These are phyloP conservation scores for Trichosporon sp. DNA, from an alignment of 1,284 basidiomycete genomes.

Conservation along the genomic window DNA sequence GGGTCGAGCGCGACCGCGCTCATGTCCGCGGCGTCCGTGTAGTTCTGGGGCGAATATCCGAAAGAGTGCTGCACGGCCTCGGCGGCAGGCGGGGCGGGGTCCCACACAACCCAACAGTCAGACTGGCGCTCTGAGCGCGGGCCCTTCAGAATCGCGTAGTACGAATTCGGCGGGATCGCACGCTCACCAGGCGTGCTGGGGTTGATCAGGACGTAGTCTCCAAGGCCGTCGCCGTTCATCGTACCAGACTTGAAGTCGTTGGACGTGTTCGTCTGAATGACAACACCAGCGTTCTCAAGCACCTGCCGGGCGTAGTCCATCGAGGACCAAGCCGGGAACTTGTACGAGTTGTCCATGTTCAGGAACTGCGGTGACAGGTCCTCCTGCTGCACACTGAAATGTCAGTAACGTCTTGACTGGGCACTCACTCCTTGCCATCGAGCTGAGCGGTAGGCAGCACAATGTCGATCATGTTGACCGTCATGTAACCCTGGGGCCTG, in stretches of 20 bases:
- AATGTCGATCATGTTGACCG: neutral
- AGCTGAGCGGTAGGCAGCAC: neutral
- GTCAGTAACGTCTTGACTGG: neutral
- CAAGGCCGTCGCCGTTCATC: neutral
- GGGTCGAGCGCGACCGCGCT: neutral
- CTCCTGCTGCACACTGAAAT: neutral
- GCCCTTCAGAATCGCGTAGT: conserved; percentile 2
- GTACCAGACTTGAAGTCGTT: neutral
- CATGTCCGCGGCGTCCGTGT: neutral
- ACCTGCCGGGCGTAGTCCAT: neutral
- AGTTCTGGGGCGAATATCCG: neutral
- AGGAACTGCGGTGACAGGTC: neutral
- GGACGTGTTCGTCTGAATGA: neutral
- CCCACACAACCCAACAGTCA: neutral
- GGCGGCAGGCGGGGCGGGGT: neutral
- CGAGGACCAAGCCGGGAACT: neutral
- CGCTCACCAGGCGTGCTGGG: neutral
- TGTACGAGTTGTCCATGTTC: neutral
- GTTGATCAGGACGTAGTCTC: neutral
- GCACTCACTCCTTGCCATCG: neutral
- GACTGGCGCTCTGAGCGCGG: neutral
- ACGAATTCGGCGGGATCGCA: neutral
- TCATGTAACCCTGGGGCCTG: neutral
- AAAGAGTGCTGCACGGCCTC: neutral
- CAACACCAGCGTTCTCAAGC: neutral